Conservation (phyloP, 2,329 filamentous ascomycete species). For the Colletotrichum sp. region DNA sequence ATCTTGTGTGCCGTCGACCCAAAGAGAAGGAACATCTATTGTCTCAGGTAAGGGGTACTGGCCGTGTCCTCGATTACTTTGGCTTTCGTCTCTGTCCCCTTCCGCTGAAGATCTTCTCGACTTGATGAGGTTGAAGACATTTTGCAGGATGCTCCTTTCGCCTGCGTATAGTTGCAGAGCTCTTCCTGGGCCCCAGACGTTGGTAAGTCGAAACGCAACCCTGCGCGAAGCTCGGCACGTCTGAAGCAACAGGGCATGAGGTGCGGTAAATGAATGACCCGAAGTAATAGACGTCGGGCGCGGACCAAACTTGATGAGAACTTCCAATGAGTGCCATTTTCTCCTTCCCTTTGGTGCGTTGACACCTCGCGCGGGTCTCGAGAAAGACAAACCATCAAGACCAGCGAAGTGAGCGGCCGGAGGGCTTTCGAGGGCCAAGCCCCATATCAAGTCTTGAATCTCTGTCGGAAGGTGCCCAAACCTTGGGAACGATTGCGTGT, state of each 20-base stretch:
- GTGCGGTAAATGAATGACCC: not conserved
- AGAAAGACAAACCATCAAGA: not conserved
- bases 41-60: not conserved
- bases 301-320: not conserved
- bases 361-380: fast-evolving
- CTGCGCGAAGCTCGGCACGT: not conserved
- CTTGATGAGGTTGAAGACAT: not conserved
- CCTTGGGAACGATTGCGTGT: not conserved
- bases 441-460: not conserved
- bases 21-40: not conserved
- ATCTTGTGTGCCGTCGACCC: not conserved
- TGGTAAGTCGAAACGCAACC: not conserved
- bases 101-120: fast-evolving
- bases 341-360: not conserved
- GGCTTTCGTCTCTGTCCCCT: not conserved
- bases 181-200: not conserved
- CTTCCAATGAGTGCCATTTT: not conserved
- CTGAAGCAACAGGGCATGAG: not conserved
- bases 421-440: not conserved
- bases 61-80: not conserved
- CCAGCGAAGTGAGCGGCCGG: not conserved
- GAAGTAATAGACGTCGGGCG: not conserved
- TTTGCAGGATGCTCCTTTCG: not conserved
- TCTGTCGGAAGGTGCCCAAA: not conserved
- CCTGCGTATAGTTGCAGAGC: not conserved